These are phyloP conservation scores for Stemphylium vesicarium DNA, from an alignment of 2,329 filamentous ascomycete species.

Conservation along the genomic window DNA sequence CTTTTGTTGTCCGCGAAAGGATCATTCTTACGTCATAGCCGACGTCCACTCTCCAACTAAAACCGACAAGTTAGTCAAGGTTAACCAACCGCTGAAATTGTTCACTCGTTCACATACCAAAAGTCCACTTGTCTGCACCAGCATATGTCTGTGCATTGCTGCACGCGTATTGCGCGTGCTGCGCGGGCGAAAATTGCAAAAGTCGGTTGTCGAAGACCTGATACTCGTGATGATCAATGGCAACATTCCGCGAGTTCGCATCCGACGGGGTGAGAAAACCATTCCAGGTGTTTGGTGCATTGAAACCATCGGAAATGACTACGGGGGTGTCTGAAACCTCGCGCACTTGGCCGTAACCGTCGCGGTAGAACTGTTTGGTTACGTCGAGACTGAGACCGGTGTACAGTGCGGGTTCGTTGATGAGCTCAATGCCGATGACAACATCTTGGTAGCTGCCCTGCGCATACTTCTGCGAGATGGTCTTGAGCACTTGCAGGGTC, in stretches of 20 bases:
- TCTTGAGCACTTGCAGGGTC: constrained; percentile 63
- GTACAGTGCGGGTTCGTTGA: constrained; percentile 61
- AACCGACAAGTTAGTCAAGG: constrained; percentile 4
- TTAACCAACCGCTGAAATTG: not conserved
- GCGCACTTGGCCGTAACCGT: constrained; percentile 59
- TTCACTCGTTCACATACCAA: constrained; percentile 13
- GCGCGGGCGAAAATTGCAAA: constrained; percentile 56
- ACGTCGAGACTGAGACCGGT: constrained; percentile 55
- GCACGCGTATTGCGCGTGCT: constrained; percentile 65
- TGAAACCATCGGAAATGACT: constrained; percentile 66
- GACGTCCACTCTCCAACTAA: constrained; percentile 73
- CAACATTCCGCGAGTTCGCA: constrained; percentile 60
- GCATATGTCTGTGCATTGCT: constrained; percentile 57
- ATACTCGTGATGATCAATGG: constrained; percentile 73
- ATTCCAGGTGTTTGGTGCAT: constrained; percentile 64
- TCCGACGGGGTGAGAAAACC: constrained; percentile 62
- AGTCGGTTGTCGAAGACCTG: constrained; percentile 64
- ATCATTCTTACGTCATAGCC: constrained; percentile 60
- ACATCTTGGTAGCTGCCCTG: constrained; percentile 62
- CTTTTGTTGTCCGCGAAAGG: not conserved
- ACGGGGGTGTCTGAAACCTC: constrained; percentile 56
- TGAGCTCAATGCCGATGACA: constrained; percentile 62
- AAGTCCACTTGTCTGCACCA: constrained; percentile 66
- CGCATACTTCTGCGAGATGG: constrained; percentile 65
- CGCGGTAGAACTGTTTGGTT: constrained; percentile 62